Conservation (phyloP, 306 rosid genomes). For the Dalbergia oliveri region DNA sequence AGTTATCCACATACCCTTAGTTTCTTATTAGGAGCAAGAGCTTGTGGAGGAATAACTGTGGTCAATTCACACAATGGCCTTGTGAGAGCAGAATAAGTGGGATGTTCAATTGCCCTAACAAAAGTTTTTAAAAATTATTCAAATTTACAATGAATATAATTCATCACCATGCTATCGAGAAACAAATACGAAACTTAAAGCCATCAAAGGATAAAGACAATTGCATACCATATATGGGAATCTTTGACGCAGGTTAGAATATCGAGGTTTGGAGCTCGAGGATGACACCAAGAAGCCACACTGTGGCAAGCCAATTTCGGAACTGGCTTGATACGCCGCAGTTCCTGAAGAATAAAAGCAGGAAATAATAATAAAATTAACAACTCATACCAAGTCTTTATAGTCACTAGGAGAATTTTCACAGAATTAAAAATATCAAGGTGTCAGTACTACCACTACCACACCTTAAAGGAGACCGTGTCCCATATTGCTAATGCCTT, state of each 20-base stretch:
- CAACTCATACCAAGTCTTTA: slow-evolving; percentile 44
- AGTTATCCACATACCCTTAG: slow-evolving; percentile 77
- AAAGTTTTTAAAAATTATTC: slow-evolving; percentile 39
- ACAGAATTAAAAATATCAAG: slow-evolving; percentile 24
- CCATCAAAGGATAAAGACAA: slow-evolving; percentile 37
- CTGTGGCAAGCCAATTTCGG: slow-evolving; percentile 97
- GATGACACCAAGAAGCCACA: slow-evolving; percentile 99
- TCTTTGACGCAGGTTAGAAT: slow-evolving; percentile 97
- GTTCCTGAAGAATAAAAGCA: slow-evolving; percentile 68
- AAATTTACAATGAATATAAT: slow-evolving; percentile 34
- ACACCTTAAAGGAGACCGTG: slow-evolving; percentile 91
- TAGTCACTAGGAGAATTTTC: slow-evolving; percentile 32
- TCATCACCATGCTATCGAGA: slow-evolving; percentile 15
- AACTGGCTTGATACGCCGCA: slow-evolving; percentile 97
- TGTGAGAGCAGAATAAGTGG: slow-evolving; percentile 97
- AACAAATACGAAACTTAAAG: slow-evolving; percentile 30
- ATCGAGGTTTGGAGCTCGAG: slow-evolving; percentile 99
- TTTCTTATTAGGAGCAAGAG: slow-evolving; percentile 91
- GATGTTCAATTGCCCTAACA: slow-evolving; percentile 98
- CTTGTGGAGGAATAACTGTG: slow-evolving; percentile 89
- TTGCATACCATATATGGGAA: slow-evolving; percentile 87
- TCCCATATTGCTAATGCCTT: slow-evolving; percentile 99
- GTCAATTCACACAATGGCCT: slow-evolving; percentile 97
- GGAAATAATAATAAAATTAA: slow-evolving; percentile 1
- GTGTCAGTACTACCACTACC: slow-evolving; percentile 19